Evolutionary conservation across 2,329 filamentous ascomycete genomes (phyloP).

Genomic region (Sporothrix pallida): DNA sequence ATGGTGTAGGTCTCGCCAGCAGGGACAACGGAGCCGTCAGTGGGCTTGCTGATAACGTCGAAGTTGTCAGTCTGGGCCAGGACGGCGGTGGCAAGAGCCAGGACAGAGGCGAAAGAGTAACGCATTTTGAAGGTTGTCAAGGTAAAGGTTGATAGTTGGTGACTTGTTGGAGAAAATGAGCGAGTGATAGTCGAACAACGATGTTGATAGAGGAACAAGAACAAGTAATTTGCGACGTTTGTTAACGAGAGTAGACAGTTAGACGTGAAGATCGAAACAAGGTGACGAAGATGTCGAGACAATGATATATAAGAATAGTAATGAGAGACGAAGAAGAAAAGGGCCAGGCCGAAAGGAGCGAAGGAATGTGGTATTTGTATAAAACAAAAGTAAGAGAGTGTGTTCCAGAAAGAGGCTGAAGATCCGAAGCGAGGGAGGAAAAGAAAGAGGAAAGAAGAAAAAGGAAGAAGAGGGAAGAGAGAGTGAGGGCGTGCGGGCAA

Average conservation of each 20-base stretch:
- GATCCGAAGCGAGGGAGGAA: constrained; percentile 27
- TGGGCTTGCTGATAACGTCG: constrained; percentile 58
- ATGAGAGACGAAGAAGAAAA: constrained; percentile 9
- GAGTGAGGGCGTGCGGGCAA: constrained; percentile 1
- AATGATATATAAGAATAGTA: constrained; percentile 4
- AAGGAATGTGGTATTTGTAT: constrained; percentile 30
- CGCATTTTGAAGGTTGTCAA: constrained; percentile 54
- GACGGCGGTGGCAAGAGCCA: constrained; percentile 58
- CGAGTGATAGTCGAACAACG: constrained; percentile 17
- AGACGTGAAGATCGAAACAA: background rate
- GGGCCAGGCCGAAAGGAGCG: constrained; percentile 12
- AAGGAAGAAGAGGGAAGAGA: background rate
- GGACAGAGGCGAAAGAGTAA: constrained; percentile 56
- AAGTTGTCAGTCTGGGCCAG: constrained; percentile 63
- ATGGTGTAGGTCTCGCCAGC: constrained; percentile 59
- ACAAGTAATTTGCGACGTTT: background rate
- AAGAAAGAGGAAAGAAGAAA: constrained; percentile 30
- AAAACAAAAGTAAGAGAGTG: constrained; percentile 24
- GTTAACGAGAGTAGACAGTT: constrained; percentile 18
- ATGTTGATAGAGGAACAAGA: background rate
- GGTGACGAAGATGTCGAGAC: constrained; percentile 16
- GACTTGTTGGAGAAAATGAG: background rate
- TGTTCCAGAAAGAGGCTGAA: constrained; percentile 32
- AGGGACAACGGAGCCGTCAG: constrained; percentile 50
- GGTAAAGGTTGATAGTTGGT: background rate